Conservation (phyloP, 2,329 filamentous ascomycete species). For the Beauveria brongniartii region DNA sequence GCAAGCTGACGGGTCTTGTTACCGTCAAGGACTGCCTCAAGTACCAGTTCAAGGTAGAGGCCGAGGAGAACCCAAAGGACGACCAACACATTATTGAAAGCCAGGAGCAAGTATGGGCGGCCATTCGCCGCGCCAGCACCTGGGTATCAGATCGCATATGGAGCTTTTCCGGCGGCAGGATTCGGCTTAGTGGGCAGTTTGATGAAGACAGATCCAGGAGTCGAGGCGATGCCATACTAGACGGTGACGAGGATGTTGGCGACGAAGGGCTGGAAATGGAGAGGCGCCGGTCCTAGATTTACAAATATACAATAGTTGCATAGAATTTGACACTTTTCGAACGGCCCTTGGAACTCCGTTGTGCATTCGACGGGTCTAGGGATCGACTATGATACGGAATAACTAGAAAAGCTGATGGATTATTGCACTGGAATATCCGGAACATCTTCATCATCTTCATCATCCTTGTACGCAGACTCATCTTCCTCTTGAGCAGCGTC, state of each 20-base stretch:
- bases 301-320: not conserved
- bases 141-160: conserved; percentile 54
- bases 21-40: conserved; percentile 96
- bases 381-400: not conserved
- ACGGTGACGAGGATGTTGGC: conserved; percentile 33
- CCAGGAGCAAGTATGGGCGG: conserved; percentile 58
- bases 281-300: conserved; percentile 19
- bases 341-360: not conserved
- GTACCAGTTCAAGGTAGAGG: conserved; percentile 95
- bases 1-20: conserved; percentile 73
- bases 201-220: conserved; percentile 29
- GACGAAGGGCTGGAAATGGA: conserved; percentile 38
- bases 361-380: not conserved
- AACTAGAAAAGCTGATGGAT: not conserved
- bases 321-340: not conserved
- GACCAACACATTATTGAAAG: conserved; percentile 46
- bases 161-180: conserved; percentile 46
- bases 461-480: conserved; percentile 17
- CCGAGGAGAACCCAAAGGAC: conserved; percentile 63
- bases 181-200: conserved; percentile 38
- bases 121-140: conserved; percentile 42
- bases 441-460: conserved; percentile 25
- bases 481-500: conserved; percentile 13
- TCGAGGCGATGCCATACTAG: conserved; percentile 37
- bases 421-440: conserved; percentile 21